A percentile compares a stretch with the other conserved stretches of the same genome.
Conservation (phyloP, 2,329 filamentous ascomycete species). For the Myriangium duriaei region DNA sequence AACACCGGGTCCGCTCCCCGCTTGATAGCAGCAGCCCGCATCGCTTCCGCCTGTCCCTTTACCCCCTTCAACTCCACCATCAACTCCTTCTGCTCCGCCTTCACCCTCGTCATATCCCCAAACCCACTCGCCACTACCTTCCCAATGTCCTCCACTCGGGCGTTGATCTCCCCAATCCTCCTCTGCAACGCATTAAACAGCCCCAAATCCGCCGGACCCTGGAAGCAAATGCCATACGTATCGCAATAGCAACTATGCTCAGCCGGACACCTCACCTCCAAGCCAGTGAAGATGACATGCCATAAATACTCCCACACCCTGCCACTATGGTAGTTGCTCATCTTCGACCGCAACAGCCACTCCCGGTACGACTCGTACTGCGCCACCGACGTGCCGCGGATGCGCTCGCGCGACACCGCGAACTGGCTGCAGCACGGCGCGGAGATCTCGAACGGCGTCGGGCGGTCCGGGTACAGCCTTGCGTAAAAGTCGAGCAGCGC, state of each 20-base stretch:
- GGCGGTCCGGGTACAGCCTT: constrained; percentile 7
- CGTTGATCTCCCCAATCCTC: not conserved
- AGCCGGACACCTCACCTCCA: constrained; percentile 35
- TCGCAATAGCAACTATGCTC: constrained; percentile 51
- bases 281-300: constrained; percentile 27
- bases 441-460: constrained; percentile 1
- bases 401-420: constrained; percentile 43
- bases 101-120: not conserved
- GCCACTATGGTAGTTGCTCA: constrained; percentile 6
- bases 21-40: not conserved
- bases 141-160: not conserved
- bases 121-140: not conserved
- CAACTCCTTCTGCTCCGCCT: not conserved
- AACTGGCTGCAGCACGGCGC: constrained; percentile 40
- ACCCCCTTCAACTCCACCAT: not conserved
- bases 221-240: constrained; percentile 51
- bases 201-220: constrained; percentile 34
- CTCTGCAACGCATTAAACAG: not conserved
- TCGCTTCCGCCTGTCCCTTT: not conserved
- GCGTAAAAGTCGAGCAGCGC: constrained; percentile 9
- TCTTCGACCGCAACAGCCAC: constrained; percentile 35
- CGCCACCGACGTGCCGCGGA: constrained; percentile 35
- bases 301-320: constrained; percentile 11
- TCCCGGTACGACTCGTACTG: constrained; percentile 46
- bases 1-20: not conserved